Conservation (phyloP, 1,284 basidiomycete species). For the Wallemia hederae region DNA sequence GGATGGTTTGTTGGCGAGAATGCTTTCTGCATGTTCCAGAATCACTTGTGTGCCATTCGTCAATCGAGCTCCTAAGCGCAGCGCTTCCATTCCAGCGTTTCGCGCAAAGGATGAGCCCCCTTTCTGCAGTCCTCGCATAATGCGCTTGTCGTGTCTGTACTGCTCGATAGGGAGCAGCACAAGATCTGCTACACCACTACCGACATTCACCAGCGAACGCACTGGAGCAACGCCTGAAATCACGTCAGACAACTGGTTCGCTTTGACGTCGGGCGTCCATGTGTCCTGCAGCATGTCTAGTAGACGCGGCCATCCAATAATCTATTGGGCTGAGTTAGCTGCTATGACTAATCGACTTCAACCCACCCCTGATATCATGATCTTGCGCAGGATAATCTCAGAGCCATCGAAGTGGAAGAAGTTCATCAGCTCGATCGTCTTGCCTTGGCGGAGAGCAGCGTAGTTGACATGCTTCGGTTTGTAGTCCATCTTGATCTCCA, state of each 20-base stretch:
- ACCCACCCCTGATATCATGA: constrained; percentile 64
- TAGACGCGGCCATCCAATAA: constrained; percentile 62
- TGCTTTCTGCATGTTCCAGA: constrained; percentile 75
- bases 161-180: constrained; percentile 86
- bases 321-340: constrained; percentile 19
- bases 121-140: constrained; percentile 74
- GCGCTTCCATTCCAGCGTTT: constrained; percentile 74
- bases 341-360: background rate
- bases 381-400: constrained; percentile 84
- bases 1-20: constrained; percentile 32
- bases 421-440: constrained; percentile 93
- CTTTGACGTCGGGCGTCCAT: constrained; percentile 98
- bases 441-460: constrained; percentile 60
- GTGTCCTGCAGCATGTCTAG: constrained; percentile 78
- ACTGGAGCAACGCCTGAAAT: constrained; percentile 92
- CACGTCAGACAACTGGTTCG: constrained; percentile 85
- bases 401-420: constrained; percentile 99
- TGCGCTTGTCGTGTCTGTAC: constrained; percentile 83
- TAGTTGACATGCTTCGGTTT: constrained; percentile 94
- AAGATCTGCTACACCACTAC: constrained; percentile 80
- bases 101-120: constrained; percentile 74
- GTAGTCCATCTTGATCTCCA: constrained; percentile 68
- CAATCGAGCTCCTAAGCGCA: constrained; percentile 73
- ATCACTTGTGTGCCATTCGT: constrained; percentile 95
- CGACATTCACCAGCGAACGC: constrained; percentile 80